Base-by-base conservation (phyloP, 495 filamentous ascomycete species). In the Talaromyces wortmannii region DNA sequence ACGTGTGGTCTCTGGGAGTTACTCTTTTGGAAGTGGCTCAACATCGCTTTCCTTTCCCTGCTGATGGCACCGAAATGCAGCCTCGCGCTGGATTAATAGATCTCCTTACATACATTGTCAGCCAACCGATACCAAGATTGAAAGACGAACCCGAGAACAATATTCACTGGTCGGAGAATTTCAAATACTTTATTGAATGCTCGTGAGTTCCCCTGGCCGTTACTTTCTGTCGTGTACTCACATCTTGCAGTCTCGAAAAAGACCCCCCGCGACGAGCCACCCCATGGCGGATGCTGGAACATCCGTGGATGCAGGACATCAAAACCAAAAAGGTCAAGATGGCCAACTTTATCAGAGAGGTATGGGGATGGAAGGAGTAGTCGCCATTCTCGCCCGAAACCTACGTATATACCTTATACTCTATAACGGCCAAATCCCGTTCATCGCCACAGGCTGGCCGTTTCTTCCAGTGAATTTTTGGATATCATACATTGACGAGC, bases 131-230 rank as follows among this genome's bases (percentile, higher is more conserved):
- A 55, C 94, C 94, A 16, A 95, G 92, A 69, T 75, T 98, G 51
- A 97, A 96, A 70, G 95, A 98, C 62, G 94, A 98, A 71, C 89
- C 89, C 15, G 74, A 83, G 13, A 76, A 73, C 54, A 82, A 80
- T 42, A 95, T 97, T 61, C 85, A 81, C 65, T 97, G 94, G 94
- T 94, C 87, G 59, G 88, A 91, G 61, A 94, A 85, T 59, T 97
- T 98, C 72, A 98, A 98, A 66, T 97, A 96, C 68, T 98, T 97
- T 61, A 96, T 98, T 68, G 91, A 95, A 71, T 96, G 91, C 83
- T 97, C 95, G 94, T 97, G 85, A 67, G 90, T 23, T 23, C 23
- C 23, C 18, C 52, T 60, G 15, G 12, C 31, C 49, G 15, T 50
- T 13, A n/a, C 31, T 40, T 50, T n/a, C n/a, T n/a, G n/a, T n/a